These are phyloP conservation scores for Eremomyces bilateralis DNA, from an alignment of 495 filamentous ascomycete species.

Conservation along the genomic window DNA sequence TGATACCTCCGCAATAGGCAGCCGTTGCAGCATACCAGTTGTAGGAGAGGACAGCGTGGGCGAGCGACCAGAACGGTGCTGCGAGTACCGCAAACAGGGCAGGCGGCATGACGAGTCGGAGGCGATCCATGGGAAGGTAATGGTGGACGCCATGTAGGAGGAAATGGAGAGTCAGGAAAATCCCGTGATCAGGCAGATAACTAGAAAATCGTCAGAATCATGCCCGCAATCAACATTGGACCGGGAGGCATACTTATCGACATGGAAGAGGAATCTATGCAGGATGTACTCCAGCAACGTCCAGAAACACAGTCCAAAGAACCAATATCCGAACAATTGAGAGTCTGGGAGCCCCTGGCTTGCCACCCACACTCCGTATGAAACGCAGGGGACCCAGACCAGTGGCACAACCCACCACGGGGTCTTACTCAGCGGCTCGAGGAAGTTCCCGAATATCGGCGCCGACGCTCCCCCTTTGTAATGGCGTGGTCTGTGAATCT, in stretches of 20 bases:
- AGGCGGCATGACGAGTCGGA: slow-evolving; percentile 93
- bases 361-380: slow-evolving; percentile 51
- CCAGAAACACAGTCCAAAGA: slow-evolving; percentile 54
- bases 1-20: slow-evolving; percentile 75
- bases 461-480: slow-evolving; percentile 85
- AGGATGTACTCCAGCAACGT: slow-evolving; percentile 75
- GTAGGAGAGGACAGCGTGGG: slow-evolving; percentile 62
- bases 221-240: slow-evolving; percentile 6
- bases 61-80: slow-evolving; percentile 79
- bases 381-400: slow-evolving; percentile 66
- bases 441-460: slow-evolving; percentile 90
- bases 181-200: slow-evolving; percentile 79
- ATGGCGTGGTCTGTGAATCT: slow-evolving; percentile 86
- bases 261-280: slow-evolving; percentile 85
- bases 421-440: slow-evolving; percentile 85
- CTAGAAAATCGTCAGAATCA: slow-evolving; percentile 21
- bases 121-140: slow-evolving; percentile 95
- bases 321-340: slow-evolving; percentile 32
- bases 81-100: slow-evolving; percentile 71
- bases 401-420: slow-evolving; percentile 78
- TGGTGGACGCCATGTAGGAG: slow-evolving; percentile 94
- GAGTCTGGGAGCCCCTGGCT: slow-evolving; percentile 29
- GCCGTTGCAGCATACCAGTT: slow-evolving; percentile 62
- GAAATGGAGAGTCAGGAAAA: slow-evolving; percentile 79
- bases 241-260: slow-evolving; percentile 48